Evolutionary conservation across 495 filamentous ascomycete species (phyloP).

Genomic region (Penicillium flavigenum): DNA sequence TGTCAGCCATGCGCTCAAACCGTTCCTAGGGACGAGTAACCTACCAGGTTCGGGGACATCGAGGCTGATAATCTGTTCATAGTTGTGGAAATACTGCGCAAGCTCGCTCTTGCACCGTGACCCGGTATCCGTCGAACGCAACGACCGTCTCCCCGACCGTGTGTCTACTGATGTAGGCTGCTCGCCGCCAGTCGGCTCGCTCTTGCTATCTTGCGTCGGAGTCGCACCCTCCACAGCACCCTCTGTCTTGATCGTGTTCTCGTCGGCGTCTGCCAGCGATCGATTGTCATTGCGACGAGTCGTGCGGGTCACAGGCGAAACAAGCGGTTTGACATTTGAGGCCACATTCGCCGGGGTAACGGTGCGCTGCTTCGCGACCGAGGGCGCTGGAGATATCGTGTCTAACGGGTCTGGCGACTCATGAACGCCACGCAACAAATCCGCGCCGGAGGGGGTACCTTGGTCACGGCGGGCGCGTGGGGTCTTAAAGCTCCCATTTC

Average conservation of each 20-base stretch:
- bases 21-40: constrained; percentile 22
- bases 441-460: constrained; percentile 15
- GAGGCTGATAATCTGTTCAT: constrained; percentile 85
- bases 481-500: constrained; percentile 20
- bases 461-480: constrained; percentile 16
- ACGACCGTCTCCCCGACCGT: constrained; percentile 40
- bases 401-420: constrained; percentile 45
- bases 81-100: constrained; percentile 82
- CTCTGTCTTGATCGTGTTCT: background rate
- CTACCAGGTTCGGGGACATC: constrained; percentile 73
- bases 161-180: constrained; percentile 9
- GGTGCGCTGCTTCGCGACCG: constrained; percentile 15
- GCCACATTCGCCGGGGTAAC: constrained; percentile 10
- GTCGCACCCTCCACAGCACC: background rate
- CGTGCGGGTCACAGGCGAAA: constrained; percentile 17
- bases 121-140: constrained; percentile 52
- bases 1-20: background rate
- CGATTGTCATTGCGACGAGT: constrained; percentile 21
- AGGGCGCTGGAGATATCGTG: constrained; percentile 34
- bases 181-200: constrained; percentile 7
- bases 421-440: constrained; percentile 16
- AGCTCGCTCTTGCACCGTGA: constrained; percentile 81
- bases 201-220: constrained; percentile 13
- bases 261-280: constrained; percentile 8
- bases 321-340: constrained; percentile 3